phyloP scores from a whole-genome alignment of 129 eudicot species.

The carrot (Daucus carota) region DNA sequence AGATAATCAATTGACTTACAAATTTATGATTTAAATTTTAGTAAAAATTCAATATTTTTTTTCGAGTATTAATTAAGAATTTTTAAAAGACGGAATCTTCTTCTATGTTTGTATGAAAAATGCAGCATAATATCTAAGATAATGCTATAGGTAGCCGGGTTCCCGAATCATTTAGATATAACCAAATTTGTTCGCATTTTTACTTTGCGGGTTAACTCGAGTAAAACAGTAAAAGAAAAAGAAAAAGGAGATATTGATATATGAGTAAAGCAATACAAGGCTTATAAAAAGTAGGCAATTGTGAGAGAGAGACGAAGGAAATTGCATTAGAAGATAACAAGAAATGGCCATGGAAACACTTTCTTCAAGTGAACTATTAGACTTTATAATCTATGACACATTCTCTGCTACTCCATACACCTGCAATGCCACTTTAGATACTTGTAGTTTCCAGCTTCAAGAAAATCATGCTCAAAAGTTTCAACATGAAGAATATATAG shows the following conservation, averaged over 20 bases:
- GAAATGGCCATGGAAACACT: constrained; percentile 79
- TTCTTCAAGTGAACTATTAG: constrained; percentile 61
- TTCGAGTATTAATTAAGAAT: too few species aligned
- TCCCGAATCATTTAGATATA: too few species aligned
- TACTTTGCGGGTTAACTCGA: not conserved
- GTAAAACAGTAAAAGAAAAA: not conserved
- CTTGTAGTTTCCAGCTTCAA: constrained; percentile 11
- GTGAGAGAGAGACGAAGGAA: constrained; percentile 13
- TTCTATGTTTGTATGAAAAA: too few species aligned
- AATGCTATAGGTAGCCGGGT: too few species aligned
- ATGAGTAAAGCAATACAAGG: constrained; percentile 14
- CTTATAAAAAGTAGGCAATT: constrained; percentile 16
- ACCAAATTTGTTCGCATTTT: too few species aligned
- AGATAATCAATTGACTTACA: too few species aligned
- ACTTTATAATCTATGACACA: constrained; percentile 76
- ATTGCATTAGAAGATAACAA: constrained; percentile 24
- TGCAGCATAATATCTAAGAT: too few species aligned
- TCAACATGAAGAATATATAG: constrained; percentile 19
- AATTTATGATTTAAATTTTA: too few species aligned
- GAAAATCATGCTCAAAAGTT: constrained; percentile 5
- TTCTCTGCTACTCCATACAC: constrained; percentile 50
- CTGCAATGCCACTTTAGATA: constrained; percentile 31
- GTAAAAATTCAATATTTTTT: too few species aligned
- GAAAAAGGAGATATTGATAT: not conserved
- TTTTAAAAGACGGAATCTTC: too few species aligned